These are phyloP conservation scores for Moelleriella libera DNA, from an alignment of 2,329 filamentous ascomycete genomes.

Conservation along the genomic window DNA sequence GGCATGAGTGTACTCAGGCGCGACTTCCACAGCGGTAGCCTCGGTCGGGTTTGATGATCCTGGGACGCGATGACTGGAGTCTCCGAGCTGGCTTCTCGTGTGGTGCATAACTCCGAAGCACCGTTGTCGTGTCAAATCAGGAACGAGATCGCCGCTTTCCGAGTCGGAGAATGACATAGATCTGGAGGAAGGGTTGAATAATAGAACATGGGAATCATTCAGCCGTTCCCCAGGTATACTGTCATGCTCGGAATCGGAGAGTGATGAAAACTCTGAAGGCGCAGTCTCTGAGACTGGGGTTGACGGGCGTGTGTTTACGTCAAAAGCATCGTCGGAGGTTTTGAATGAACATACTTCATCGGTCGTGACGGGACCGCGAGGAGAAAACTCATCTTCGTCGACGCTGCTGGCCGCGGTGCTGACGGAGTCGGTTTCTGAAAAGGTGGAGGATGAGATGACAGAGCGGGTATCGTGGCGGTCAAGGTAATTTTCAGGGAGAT, in stretches of 20 bases:
- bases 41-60: no score
- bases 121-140: constrained; percentile 6
- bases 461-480: constrained; percentile 22
- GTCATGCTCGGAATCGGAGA: no score
- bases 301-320: constrained; percentile 11
- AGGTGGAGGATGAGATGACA: constrained; percentile 20
- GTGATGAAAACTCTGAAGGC: constrained; percentile 19
- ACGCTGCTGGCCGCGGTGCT: constrained; percentile 25
- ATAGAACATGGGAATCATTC: no score
- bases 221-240: no score
- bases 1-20: neutral
- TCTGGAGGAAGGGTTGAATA: constrained; percentile 26
- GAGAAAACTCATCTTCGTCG: constrained; percentile 19
- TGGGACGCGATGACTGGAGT: neutral
- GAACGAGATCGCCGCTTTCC: constrained; percentile 25
- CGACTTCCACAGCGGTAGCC: no score
- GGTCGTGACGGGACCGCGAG: constrained; percentile 23
- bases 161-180: constrained; percentile 38
- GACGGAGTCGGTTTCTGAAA: constrained; percentile 21
- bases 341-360: constrained; percentile 24
- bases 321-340: neutral
- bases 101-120: no score
- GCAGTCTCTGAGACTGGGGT: constrained; percentile 36
- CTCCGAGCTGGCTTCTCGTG: neutral
- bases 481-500: constrained; percentile 36